Percentiles rank a stretch among this genome's conserved stretches.
phyloP scores from a whole-genome alignment of 1,284 basidiomycete genomes.

The Entoloma clypeatum region DNA sequence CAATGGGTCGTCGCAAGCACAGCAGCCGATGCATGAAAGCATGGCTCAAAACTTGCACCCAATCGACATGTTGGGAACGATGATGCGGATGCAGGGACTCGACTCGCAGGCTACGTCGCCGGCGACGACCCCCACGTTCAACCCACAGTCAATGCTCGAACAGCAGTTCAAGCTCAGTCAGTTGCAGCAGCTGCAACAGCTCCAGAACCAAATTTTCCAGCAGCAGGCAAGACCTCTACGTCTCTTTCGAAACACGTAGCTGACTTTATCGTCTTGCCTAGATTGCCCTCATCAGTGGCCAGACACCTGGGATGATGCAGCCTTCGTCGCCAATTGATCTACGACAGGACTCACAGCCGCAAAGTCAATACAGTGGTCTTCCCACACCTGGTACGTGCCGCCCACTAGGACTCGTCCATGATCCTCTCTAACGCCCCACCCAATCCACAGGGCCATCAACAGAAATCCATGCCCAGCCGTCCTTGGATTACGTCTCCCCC shows the following conservation, averaged over 20 bases:
- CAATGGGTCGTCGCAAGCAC: no score
- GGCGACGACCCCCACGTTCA: slow-evolving; percentile 19
- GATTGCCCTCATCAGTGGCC: slow-evolving; percentile 72
- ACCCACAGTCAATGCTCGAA: slow-evolving; percentile 34
- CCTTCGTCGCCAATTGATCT: slow-evolving; percentile 32
- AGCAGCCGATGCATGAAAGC: slow-evolving; percentile 10
- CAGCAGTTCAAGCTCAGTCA: slow-evolving; percentile 71
- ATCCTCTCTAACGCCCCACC: slow-evolving; percentile 4
- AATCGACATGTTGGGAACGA: slow-evolving; percentile 48
- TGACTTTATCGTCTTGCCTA: slow-evolving; percentile 25
- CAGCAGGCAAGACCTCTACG: slow-evolving; percentile 57
- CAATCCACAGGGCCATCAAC: slow-evolving; percentile 51
- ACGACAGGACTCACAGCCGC: slow-evolving; percentile 33
- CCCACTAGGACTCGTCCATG: slow-evolving; percentile 1
- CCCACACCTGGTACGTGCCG: slow-evolving; percentile 63
- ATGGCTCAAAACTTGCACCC: slow-evolving; percentile 16
- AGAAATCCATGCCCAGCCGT: slow-evolving; percentile 58
- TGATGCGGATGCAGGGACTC: slow-evolving; percentile 42
- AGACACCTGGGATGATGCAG: slow-evolving; percentile 34
- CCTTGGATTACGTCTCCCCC: slow-evolving; percentile 59
- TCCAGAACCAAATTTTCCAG: slow-evolving; percentile 80
- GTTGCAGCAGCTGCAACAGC: slow-evolving; percentile 71
- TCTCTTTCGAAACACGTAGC: slow-evolving; percentile 5
- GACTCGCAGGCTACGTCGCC: slow-evolving; percentile 23
- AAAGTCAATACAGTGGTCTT: slow-evolving; percentile 49